Base-by-base conservation (phyloP, 495 filamentous ascomycete genomes). In the Aspergillus bridgeri region DNA sequence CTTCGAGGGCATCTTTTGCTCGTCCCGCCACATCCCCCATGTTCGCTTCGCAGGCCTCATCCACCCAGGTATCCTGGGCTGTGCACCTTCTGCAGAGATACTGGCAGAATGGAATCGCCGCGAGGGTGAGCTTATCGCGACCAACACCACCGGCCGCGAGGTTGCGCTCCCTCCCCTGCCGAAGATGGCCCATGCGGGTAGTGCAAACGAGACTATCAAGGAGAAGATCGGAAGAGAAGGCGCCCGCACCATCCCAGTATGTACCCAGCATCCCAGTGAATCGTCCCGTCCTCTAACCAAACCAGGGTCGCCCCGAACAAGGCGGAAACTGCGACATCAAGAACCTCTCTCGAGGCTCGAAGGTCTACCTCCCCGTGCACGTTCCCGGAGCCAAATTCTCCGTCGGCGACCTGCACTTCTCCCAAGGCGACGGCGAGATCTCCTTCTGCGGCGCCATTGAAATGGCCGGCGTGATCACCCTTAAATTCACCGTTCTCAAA, bases 371-470 rank as follows among this genome's bases (percentile, higher is more conserved):
- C 7, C 92, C 93, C 5, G 86, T 98, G 2, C 86, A 89, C 60
- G 89, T 97, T 25, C 78, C 82, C 0, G 92, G 93, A 0, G 93
- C 93, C 42, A 94, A 94, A 64, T 98, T 98, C 76, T 88, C 83
- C 47, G 93, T 98, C 9, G 93, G 92, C 17, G 92, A 97, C 69
- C 75, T 96, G 21, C 91, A 96, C 69, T 96, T 96, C 76, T 89
- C 84, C 0, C 83, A 96, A 70, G 91, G 92, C 21, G 91, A 96
- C 67, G 93, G 93, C 5, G 93, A 98, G 70, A 96, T 98, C 51
- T 90, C 86, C 0, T 97, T 98, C 74, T 98, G 93, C 65, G 93
- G 93, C 15, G 93, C 92, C 9, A 98, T 98, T 59, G 93, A 98
- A 69, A 98, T 98, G 90, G 89, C 92, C 0, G 93, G 93, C 19